phyloP scores from a whole-genome alignment of 2,329 filamentous ascomycete species.

The Aspergillus calidoustus region DNA sequence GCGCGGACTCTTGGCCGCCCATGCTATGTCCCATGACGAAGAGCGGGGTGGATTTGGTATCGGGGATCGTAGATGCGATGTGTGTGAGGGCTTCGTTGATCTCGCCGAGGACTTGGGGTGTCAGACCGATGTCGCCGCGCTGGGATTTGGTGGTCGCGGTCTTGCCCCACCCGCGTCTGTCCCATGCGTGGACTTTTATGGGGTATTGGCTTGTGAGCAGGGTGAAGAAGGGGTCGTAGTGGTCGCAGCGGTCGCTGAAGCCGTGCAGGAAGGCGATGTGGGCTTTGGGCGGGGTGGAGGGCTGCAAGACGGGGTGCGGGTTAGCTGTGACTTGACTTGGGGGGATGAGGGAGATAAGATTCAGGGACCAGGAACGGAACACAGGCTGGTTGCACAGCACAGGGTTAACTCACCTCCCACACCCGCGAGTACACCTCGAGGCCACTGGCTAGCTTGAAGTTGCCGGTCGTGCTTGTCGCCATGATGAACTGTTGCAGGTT shows the following conservation, averaged over 20 bases:
- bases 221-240: constrained; percentile 12
- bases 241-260: constrained; percentile 14
- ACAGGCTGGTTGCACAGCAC: neutral
- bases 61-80: constrained; percentile 6
- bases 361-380: neutral
- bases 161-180: constrained; percentile 11
- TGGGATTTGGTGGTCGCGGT: neutral
- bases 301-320: neutral
- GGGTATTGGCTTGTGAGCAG: constrained; percentile 8
- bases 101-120: constrained; percentile 3
- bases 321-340: neutral
- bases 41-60: constrained; percentile 3
- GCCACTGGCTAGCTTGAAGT: neutral
- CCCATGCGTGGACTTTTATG: constrained; percentile 10
- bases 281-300: neutral
- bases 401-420: constrained; percentile 10
- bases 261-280: constrained; percentile 12
- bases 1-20: constrained; percentile 12
- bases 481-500: neutral
- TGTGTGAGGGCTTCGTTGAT: constrained; percentile 6
- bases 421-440: constrained; percentile 6
- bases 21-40: constrained; percentile 15
- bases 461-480: neutral
- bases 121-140: constrained; percentile 5
- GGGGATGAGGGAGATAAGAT: neutral